Evolutionary conservation across 2,329 filamentous ascomycete genomes (phyloP).

Genomic region (Magnaporthiopsis incrustans): DNA sequence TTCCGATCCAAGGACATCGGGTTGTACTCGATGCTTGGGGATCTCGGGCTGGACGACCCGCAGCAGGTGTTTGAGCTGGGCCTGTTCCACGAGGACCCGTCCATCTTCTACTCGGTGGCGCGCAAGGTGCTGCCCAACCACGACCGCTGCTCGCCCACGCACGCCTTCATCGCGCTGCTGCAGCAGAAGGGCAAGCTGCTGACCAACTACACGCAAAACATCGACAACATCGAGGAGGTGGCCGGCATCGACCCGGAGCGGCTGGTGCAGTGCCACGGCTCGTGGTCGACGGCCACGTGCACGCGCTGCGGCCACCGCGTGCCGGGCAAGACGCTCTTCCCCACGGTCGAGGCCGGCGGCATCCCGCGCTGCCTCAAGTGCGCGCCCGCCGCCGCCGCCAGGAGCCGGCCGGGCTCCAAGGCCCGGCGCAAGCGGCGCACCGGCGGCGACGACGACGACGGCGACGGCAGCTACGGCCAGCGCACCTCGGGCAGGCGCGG

Average conservation of each 20-base stretch:
- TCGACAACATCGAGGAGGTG: constrained; percentile 87
- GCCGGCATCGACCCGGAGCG: constrained; percentile 76
- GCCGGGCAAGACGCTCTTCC: constrained; percentile 68
- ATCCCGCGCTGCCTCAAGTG: constrained; percentile 76
- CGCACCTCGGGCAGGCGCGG: constrained; percentile 9
- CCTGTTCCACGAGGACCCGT: constrained; percentile 78
- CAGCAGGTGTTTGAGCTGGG: constrained; percentile 94
- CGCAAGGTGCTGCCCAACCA: constrained; percentile 81
- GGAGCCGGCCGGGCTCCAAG: not conserved
- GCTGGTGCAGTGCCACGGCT: constrained; percentile 92
- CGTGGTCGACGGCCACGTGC: constrained; percentile 87
- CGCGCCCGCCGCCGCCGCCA: constrained; percentile 28
- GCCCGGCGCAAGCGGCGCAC: constrained; percentile 11
- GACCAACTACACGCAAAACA: constrained; percentile 98
- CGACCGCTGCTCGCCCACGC: constrained; percentile 79
- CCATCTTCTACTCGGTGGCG: constrained; percentile 84
- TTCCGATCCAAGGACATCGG: constrained; percentile 91
- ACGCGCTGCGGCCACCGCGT: constrained; percentile 71
- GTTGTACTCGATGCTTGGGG: constrained; percentile 76
- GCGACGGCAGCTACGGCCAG: constrained; percentile 13
- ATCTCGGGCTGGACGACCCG: constrained; percentile 72
- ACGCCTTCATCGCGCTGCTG: constrained; percentile 85
- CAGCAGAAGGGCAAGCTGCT: constrained; percentile 83
- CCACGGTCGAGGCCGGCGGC: constrained; percentile 64
- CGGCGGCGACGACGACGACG: constrained; percentile 9